These are phyloP conservation scores for Ustilago xerochloae DNA, from an alignment of 1,284 basidiomycete species.

Conservation along the genomic window DNA sequence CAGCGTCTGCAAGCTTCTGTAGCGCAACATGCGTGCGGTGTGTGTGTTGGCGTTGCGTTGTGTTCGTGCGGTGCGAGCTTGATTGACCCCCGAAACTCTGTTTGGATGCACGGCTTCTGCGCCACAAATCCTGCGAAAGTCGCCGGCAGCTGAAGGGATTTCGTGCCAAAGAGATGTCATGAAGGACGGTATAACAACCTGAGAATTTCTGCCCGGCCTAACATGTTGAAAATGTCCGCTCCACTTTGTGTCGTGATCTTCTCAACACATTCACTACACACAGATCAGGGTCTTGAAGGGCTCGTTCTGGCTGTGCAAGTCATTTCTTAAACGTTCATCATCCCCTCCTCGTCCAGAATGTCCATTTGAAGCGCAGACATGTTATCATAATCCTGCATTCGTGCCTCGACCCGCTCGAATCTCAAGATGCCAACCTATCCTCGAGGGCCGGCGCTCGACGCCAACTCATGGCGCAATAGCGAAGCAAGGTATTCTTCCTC, in stretches of 20 bases:
- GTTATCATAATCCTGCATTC: not conserved
- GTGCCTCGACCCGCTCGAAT: not conserved
- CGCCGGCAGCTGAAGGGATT: no score
- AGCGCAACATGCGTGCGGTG: not conserved
- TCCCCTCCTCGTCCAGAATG: not conserved
- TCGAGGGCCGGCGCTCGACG: constrained; percentile 7
- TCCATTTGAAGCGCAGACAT: no score
- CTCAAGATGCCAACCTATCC: constrained; percentile 20
- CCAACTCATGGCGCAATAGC: constrained; percentile 19
- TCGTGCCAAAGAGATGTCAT: no score
- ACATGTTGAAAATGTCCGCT: not conserved
- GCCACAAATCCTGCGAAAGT: not conserved
- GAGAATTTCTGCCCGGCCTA: not conserved
- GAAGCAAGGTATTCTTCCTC: constrained; percentile 5
- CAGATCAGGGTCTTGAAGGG: not conserved
- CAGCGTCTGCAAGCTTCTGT: no score
- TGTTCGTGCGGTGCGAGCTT: no score
- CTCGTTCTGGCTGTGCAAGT: no score
- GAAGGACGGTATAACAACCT: no score
- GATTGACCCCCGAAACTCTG: constrained; percentile 2
- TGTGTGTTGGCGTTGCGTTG: not conserved
- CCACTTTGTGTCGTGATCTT: not conserved
- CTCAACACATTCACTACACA: not conserved
- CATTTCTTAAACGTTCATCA: no score
- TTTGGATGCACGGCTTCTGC: no score